Conservation (phyloP, 2,329 filamentous ascomycete species). For the Colletotrichum tropicale region DNA sequence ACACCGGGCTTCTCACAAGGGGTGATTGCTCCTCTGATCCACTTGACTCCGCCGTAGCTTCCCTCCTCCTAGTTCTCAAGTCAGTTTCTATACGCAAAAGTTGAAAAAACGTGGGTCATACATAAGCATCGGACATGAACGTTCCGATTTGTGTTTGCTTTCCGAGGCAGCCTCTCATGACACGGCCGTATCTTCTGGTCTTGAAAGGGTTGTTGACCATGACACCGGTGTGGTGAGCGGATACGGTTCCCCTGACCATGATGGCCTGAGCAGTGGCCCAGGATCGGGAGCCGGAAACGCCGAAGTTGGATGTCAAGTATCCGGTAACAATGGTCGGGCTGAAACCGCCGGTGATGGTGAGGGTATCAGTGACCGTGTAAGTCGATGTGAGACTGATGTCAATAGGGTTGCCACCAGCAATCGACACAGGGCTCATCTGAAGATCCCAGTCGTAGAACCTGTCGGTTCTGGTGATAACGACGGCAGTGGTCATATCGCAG, state of each 20-base stretch:
- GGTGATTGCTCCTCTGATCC: neutral
- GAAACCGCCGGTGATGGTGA: neutral
- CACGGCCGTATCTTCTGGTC: conserved; percentile 1
- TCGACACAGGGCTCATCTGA: neutral
- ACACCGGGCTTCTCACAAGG: neutral
- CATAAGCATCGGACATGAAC: conserved; percentile 1
- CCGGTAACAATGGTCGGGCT: neutral
- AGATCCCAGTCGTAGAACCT: conserved; percentile 8
- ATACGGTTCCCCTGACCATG: neutral
- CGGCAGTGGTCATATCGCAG: neutral
- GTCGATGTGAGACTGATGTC: neutral
- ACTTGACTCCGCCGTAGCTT: neutral
- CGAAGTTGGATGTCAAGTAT: neutral
- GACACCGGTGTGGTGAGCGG: neutral
- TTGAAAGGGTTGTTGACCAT: conserved; percentile 8
- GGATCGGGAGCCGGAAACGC: neutral
- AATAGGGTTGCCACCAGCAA: neutral
- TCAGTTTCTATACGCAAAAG: neutral
- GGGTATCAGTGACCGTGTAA: neutral
- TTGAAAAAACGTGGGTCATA: neutral
- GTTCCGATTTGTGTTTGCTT: neutral
- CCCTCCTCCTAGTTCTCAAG: neutral
- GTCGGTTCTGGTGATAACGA: neutral
- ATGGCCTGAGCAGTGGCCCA: neutral
- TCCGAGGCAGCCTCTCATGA: neutral